Evolutionary conservation across 208 protist genomes (phyloP).

Genomic region (Tritrichomonas musculus): DNA sequence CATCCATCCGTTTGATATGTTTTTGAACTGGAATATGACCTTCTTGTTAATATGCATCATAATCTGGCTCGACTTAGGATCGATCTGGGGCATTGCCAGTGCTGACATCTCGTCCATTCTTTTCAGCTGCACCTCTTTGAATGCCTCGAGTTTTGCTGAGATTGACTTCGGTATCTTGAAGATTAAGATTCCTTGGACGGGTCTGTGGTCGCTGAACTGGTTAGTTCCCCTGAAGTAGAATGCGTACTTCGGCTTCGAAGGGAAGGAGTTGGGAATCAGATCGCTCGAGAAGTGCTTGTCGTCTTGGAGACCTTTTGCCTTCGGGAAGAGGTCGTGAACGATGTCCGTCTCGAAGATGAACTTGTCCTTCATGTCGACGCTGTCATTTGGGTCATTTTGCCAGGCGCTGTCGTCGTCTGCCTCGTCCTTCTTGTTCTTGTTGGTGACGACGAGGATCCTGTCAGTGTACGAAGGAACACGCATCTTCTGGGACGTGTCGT

Average conservation of each 20-base stretch:
- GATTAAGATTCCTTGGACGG: not conserved
- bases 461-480: conserved; percentile 45
- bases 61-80: not conserved
- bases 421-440: not conserved
- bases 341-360: not conserved
- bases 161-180: not conserved
- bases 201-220: not conserved
- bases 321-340: not conserved
- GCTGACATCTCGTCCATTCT: not conserved
- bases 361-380: no score
- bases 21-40: not conserved
- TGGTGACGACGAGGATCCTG: not conserved
- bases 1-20: not conserved
- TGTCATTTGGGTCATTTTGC: no score
- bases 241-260: not conserved
- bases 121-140: not conserved
- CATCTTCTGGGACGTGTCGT: conserved; percentile 38
- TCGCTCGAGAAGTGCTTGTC: not conserved
- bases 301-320: no score
- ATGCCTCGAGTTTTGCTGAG: not conserved
- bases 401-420: not conserved
- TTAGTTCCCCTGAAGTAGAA: not conserved
- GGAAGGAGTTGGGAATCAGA: not conserved
- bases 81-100: not conserved
- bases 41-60: not conserved